These are phyloP conservation scores for Boehmeria nivea DNA, from an alignment of 306 rosid species.

Conservation along the genomic window DNA sequence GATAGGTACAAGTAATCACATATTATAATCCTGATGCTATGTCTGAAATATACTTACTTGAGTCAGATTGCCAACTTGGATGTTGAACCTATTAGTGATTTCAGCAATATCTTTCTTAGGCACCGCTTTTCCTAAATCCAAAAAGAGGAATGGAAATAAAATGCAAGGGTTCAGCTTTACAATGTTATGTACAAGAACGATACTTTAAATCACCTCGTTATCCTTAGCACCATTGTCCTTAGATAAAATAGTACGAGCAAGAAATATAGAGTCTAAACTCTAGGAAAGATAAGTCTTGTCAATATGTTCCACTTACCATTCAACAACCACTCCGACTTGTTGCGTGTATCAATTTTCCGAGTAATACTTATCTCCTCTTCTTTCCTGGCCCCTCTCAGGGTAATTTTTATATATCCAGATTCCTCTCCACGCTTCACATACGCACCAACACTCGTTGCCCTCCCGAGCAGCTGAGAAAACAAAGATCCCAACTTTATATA, in stretches of 20 bases:
- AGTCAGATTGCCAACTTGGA: constrained; percentile 94
- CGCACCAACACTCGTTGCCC: constrained; percentile 73
- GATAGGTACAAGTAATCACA: background rate
- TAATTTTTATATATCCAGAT: constrained; percentile 61
- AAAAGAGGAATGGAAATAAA: constrained; percentile 15
- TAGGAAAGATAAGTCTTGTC: background rate
- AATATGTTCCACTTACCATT: constrained; percentile 38
- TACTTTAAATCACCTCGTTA: background rate
- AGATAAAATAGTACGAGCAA: background rate
- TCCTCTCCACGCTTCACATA: constrained; percentile 91
- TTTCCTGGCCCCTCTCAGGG: constrained; percentile 60
- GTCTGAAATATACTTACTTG: constrained; percentile 50
- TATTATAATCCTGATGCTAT: background rate
- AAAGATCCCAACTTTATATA: constrained; percentile 18
- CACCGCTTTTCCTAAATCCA: constrained; percentile 64
- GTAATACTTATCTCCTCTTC: constrained; percentile 47
- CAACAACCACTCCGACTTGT: constrained; percentile 83
- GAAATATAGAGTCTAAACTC: background rate
- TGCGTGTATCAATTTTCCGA: constrained; percentile 64
- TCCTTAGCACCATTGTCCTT: background rate
- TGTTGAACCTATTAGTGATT: constrained; percentile 73
- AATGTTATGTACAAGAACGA: background rate
- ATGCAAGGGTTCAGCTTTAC: background rate
- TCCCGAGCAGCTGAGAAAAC: constrained; percentile 70
- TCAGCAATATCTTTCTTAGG: constrained; percentile 65